A percentile compares a stretch with the other conserved stretches of the same genome.
phyloP scores from a whole-genome alignment of 148 eudicot genomes.

The Fagopyrum esculentum region DNA sequence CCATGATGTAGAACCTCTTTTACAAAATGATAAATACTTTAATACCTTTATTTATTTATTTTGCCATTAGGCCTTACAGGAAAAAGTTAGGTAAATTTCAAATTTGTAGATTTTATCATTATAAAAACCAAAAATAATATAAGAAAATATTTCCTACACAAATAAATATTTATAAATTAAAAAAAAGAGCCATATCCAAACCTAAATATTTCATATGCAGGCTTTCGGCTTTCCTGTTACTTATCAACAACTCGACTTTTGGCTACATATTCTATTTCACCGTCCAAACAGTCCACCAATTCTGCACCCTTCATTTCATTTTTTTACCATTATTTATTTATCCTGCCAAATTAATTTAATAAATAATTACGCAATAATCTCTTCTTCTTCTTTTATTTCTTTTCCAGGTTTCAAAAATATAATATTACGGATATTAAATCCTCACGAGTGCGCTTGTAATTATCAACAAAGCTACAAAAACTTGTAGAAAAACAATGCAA shows the following conservation, averaged over 20 bases:
- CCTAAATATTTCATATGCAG: too few relatives aligned
- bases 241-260: background rate
- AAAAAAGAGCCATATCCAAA: too few relatives aligned
- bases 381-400: background rate
- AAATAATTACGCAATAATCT: background rate
- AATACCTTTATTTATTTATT: too few relatives aligned
- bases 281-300: constrained; percentile 14
- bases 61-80: too few relatives aligned
- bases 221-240: background rate
- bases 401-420: background rate
- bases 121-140: too few relatives aligned
- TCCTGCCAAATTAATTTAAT: background rate
- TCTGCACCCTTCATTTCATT: constrained; percentile 1
- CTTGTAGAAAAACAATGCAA: background rate
- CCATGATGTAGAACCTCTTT: too few relatives aligned
- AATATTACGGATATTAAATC: background rate
- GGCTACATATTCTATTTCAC: constrained; percentile 13
- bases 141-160: too few relatives aligned
- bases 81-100: too few relatives aligned
- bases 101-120: too few relatives aligned
- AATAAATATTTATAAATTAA: too few relatives aligned
- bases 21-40: too few relatives aligned
- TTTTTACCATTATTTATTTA: background rate
- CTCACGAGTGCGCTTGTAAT: background rate
- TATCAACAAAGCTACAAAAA: background rate